phyloP scores from a whole-genome alignment of 2,329 filamentous ascomycete genomes.

The Aurifilum marmelostoma region DNA sequence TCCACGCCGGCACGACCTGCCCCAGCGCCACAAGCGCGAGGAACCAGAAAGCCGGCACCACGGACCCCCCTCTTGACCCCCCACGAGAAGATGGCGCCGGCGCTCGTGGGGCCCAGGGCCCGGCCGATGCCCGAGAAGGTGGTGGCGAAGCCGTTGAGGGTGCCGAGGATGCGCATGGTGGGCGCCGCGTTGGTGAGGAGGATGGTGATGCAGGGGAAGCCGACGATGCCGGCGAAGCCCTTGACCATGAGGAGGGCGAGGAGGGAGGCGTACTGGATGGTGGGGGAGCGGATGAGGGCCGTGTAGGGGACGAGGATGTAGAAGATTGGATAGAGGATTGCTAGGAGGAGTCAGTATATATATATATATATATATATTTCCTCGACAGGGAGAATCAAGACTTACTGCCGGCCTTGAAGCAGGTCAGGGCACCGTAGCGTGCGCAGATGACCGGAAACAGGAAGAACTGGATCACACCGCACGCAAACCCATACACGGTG shows the following conservation, averaged over 20 bases:
- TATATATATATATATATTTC: not conserved
- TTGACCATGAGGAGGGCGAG: slow-evolving; percentile 73
- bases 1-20: slow-evolving; percentile 73
- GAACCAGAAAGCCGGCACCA: slow-evolving; percentile 81
- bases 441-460: slow-evolving; percentile 78
- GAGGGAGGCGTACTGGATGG: slow-evolving; percentile 62
- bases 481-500: slow-evolving; percentile 77
- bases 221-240: slow-evolving; percentile 76
- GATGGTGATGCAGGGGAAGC: slow-evolving; percentile 88
- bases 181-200: slow-evolving; percentile 84
- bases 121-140: slow-evolving; percentile 79
- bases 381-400: slow-evolving; percentile 7
- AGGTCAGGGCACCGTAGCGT: slow-evolving; percentile 73
- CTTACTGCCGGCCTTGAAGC: slow-evolving; percentile 67
- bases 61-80: slow-evolving; percentile 76
- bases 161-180: slow-evolving; percentile 78
- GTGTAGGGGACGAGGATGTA: slow-evolving; percentile 86
- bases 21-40: slow-evolving; percentile 66
- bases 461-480: slow-evolving; percentile 83
- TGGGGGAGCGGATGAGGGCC: slow-evolving; percentile 58
- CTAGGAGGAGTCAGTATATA: slow-evolving; percentile 35
- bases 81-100: slow-evolving; percentile 73
- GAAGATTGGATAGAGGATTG: slow-evolving; percentile 69
- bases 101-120: slow-evolving; percentile 75
- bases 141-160: slow-evolving; percentile 88